Conservation (phyloP, 2,329 filamentous ascomycete genomes). For the Coccinonectria pachysandricola region DNA sequence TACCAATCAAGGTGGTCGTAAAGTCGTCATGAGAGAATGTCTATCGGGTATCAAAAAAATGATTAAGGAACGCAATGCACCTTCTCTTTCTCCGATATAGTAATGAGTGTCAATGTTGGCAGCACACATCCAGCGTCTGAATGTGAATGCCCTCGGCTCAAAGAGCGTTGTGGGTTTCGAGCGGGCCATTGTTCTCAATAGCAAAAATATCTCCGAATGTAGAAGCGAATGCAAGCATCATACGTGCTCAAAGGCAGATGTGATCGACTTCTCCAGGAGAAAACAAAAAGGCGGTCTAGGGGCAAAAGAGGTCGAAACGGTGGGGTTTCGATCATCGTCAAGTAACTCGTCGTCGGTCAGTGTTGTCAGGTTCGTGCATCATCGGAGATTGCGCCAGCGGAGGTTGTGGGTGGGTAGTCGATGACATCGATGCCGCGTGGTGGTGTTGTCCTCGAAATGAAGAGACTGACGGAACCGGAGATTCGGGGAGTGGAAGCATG, state of each 20-base stretch:
- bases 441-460: conserved; percentile 28
- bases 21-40: conserved; percentile 28
- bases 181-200: too few species aligned
- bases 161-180: conserved; percentile 5
- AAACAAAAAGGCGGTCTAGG: conserved; percentile 8
- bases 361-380: conserved; percentile 21
- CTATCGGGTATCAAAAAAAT: conserved; percentile 25
- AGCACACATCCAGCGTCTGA: conserved; percentile 25
- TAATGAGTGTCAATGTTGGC: conserved; percentile 24
- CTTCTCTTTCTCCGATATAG: conserved; percentile 16
- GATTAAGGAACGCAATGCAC: too few species aligned
- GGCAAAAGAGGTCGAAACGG: conserved; percentile 9
- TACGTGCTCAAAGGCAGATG: too few species aligned
- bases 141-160: too few species aligned
- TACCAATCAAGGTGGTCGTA: conserved; percentile 27
- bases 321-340: too few species aligned
- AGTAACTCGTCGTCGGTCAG: conserved; percentile 25
- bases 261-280: too few species aligned
- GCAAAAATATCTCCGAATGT: too few species aligned
- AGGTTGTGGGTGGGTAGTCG: conserved; percentile 25
- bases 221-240: too few species aligned
- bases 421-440: conserved; percentile 26
- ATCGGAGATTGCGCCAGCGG: conserved; percentile 24
- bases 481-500: conserved; percentile 36
- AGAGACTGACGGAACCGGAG: conserved; percentile 27